phyloP scores from a whole-genome alignment of 192 early-diverging fungal species.

The Umbelopsis isabellina region DNA sequence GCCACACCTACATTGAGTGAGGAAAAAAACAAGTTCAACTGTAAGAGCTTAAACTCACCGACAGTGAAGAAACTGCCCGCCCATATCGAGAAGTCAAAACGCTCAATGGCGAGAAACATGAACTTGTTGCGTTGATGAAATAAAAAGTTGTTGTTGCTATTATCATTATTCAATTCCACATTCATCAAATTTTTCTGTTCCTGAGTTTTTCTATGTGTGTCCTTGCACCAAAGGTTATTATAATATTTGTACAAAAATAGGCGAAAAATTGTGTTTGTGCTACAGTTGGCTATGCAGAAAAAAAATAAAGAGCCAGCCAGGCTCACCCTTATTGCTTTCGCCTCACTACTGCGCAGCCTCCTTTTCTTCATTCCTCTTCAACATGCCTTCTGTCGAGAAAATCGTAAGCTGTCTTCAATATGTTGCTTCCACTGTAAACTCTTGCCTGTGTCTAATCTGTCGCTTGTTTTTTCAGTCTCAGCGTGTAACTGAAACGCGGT shows the following conservation, averaged over 20 bases:
- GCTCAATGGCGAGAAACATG: not conserved
- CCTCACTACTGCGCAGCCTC: not conserved
- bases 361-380: not conserved
- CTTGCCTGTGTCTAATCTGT: not conserved
- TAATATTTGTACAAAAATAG: slow-evolving; percentile 15
- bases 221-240: too few species aligned
- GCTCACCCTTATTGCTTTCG: not conserved
- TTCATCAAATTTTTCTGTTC: too few species aligned
- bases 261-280: not conserved
- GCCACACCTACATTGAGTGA: not conserved
- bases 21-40: not conserved
- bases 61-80: too few species aligned
- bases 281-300: not conserved
- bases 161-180: too few species aligned
- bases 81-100: too few species aligned
- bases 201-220: too few species aligned
- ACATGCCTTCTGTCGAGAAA: slow-evolving; percentile 31
- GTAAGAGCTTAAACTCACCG: not conserved
- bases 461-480: slow-evolving; percentile 20
- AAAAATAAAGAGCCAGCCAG: not conserved
- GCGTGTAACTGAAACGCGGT: slow-evolving; percentile 40
- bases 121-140: too few species aligned
- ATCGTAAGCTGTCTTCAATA: slow-evolving; percentile 23
- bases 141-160: too few species aligned
- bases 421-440: not conserved